Percentiles rank a stretch among this genome's conserved stretches.
Conservation (phyloP, 768 basidiomycete genomes). For the Boletus coccyginus region DNA sequence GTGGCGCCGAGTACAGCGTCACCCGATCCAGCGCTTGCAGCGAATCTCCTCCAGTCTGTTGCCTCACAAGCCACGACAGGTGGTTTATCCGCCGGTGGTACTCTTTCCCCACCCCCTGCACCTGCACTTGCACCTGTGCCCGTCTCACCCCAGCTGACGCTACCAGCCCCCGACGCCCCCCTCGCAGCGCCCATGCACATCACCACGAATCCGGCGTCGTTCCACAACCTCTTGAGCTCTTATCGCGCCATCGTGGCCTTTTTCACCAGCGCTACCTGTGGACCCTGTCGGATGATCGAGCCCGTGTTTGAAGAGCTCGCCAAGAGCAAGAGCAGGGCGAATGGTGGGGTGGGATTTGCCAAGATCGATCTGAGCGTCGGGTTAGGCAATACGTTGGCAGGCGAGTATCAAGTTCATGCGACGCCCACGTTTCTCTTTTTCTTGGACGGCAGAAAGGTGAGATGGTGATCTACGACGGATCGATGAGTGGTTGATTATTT, state of each 20-base stretch:
- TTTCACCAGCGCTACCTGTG: conserved; percentile 76
- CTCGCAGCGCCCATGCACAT: conserved; percentile 64
- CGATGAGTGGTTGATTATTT: not conserved
- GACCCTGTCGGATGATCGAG: conserved; percentile 80
- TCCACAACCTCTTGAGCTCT: conserved; percentile 58
- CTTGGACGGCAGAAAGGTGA: conserved; percentile 68
- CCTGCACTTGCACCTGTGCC: conserved; percentile 7
- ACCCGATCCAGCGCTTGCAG: conserved; percentile 48
- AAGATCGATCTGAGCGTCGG: conserved; percentile 82
- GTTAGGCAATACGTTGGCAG: conserved; percentile 56
- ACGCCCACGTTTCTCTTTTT: conserved; percentile 94
- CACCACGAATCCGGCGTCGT: conserved; percentile 72
- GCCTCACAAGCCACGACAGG: conserved; percentile 45
- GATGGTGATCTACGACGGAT: conserved; percentile 2
- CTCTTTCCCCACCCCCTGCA: not conserved
- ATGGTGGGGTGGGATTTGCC: conserved; percentile 64
- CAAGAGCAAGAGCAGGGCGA: conserved; percentile 49
- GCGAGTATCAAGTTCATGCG: conserved; percentile 61
- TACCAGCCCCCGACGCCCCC: conserved; percentile 39
- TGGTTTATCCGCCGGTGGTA: not conserved
- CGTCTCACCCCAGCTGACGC: conserved; percentile 21
- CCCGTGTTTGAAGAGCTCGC: conserved; percentile 82
- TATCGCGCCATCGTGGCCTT: conserved; percentile 77
- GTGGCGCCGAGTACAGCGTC: conserved; percentile 27
- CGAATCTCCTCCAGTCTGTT: conserved; percentile 57